These are phyloP conservation scores for Knufia petricola DNA, from an alignment of 2,329 filamentous ascomycete genomes.

Conservation along the genomic window DNA sequence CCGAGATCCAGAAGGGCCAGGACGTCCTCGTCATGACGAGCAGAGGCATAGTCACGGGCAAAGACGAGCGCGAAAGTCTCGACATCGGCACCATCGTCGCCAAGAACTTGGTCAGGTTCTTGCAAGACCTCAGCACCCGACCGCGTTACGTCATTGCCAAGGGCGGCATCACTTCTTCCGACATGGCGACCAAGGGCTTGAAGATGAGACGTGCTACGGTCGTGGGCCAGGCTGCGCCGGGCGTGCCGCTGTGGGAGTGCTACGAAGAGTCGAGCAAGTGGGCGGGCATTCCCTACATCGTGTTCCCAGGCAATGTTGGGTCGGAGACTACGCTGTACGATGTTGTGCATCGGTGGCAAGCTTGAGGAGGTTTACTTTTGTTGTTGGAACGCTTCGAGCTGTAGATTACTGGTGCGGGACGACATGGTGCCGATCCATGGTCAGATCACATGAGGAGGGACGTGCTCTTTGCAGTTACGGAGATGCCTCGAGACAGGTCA, in stretches of 20 bases:
- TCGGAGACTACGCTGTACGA: slow-evolving; percentile 39
- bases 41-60: slow-evolving; percentile 41
- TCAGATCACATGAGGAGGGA: no score
- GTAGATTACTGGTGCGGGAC: no score
- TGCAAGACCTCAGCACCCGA: slow-evolving; percentile 37
- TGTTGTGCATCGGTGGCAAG: slow-evolving; percentile 34
- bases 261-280: slow-evolving; percentile 44
- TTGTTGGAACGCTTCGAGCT: neutral
- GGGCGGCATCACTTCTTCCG: slow-evolving; percentile 51
- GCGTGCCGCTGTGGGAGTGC: slow-evolving; percentile 51
- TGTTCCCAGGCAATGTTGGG: slow-evolving; percentile 52
- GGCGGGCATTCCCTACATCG: slow-evolving; percentile 37
- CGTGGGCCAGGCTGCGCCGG: slow-evolving; percentile 48
- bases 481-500: no score
- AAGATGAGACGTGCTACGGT: slow-evolving; percentile 46
- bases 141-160: slow-evolving; percentile 51
- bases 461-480: no score
- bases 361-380: neutral
- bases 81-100: slow-evolving; percentile 48
- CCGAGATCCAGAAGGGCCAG: slow-evolving; percentile 35
- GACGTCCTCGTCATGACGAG: slow-evolving; percentile 54
- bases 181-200: slow-evolving; percentile 49
- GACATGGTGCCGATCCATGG: no score
- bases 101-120: slow-evolving; percentile 41
- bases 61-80: slow-evolving; percentile 42